Evolutionary conservation across 2,329 filamentous ascomycete genomes (phyloP).

Genomic region (Fusarium sp.): DNA sequence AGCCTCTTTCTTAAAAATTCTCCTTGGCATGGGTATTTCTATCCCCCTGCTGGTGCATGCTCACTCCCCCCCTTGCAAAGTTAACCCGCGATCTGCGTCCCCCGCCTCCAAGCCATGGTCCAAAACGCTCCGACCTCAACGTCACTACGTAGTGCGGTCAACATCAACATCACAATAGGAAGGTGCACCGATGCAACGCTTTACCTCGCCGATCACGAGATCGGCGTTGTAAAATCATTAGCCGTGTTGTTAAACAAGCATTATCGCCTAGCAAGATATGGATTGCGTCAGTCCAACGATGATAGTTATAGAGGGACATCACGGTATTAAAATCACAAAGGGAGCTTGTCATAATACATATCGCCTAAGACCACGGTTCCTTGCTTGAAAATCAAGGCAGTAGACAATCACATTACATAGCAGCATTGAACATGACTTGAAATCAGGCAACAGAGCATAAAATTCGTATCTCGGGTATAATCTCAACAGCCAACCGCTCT

Average conservation of each 20-base stretch:
- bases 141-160: too few species aligned
- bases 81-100: constrained; percentile 29
- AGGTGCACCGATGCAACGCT: constrained; percentile 4
- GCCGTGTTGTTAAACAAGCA: constrained; percentile 17
- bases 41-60: background rate
- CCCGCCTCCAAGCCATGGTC: constrained; percentile 9
- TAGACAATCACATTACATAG: background rate
- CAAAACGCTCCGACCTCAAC: constrained; percentile 18
- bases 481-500: constrained; percentile 26
- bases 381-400: background rate
- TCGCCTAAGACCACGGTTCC: background rate
- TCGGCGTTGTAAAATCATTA: constrained; percentile 15
- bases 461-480: constrained; percentile 43
- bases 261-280: constrained; percentile 7
- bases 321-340: background rate
- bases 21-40: background rate
- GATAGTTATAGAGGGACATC: background rate
- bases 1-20: background rate
- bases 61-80: constrained; percentile 18
- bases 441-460: constrained; percentile 17
- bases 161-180: constrained; percentile 6
- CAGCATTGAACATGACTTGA: background rate
- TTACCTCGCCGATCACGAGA: constrained; percentile 33
- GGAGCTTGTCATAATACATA: background rate
- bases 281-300: background rate